Evolutionary conservation across 164 flowering plant species (phyloP).

Genomic region (Vitis labrusca): DNA sequence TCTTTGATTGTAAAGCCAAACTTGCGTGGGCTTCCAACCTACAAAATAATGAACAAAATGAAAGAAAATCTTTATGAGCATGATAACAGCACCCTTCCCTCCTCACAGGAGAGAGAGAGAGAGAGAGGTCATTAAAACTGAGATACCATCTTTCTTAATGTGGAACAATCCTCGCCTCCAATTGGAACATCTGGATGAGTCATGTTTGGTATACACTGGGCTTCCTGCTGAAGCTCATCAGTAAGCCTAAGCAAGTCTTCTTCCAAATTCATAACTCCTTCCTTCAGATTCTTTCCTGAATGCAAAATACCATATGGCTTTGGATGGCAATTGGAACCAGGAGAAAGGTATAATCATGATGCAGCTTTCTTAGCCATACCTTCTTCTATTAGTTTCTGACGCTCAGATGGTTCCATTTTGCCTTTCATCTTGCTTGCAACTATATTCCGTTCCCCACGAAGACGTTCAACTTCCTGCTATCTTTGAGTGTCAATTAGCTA

Average conservation of each 20-base stretch:
- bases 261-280: constrained; percentile 59
- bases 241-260: constrained; percentile 70
- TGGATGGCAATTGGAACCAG: neutral
- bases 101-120: neutral
- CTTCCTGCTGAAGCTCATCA: constrained; percentile 85
- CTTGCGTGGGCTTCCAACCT: constrained; percentile 72
- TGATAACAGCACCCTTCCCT: neutral
- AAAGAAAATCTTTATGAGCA: neutral
- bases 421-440: constrained; percentile 97
- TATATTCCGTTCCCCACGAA: constrained; percentile 84
- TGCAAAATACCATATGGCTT: constrained; percentile 1
- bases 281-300: constrained; percentile 84
- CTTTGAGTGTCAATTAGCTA: constrained; percentile 69
- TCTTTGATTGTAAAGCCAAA: constrained; percentile 80
- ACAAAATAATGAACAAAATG: constrained; percentile 11
- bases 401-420: constrained; percentile 73
- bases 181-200: constrained; percentile 91
- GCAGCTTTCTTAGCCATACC: constrained; percentile 32
- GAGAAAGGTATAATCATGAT: neutral
- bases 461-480: constrained; percentile 94
- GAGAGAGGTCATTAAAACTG: neutral
- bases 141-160: constrained; percentile 63
- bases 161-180: constrained; percentile 80
- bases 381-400: constrained; percentile 80
- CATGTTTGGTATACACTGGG: constrained; percentile 87